Evolutionary conservation across 1,284 basidiomycete species (phyloP).

Genomic region (Irpex rosettiformis): DNA sequence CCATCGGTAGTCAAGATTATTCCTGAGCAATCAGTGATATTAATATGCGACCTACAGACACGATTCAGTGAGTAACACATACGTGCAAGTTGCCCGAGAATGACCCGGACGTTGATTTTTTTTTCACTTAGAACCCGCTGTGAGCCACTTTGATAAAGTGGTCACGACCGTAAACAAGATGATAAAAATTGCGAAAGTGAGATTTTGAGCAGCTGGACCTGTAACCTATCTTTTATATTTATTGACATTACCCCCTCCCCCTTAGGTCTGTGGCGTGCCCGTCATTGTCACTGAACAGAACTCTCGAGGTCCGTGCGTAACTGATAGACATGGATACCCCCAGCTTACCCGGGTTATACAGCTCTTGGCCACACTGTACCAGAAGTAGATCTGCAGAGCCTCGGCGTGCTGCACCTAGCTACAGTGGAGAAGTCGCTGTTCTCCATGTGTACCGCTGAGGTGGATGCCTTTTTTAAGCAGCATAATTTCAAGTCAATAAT

Average conservation of each 20-base stretch:
- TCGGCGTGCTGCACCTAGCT: conserved; percentile 57
- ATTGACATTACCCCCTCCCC: no score
- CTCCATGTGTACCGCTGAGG: conserved; percentile 77
- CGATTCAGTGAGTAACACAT: conserved; percentile 57
- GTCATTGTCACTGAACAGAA: conserved; percentile 86
- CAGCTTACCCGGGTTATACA: conserved; percentile 24
- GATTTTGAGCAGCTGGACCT: no score
- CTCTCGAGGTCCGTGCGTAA: conserved; percentile 52
- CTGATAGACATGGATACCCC: not conserved
- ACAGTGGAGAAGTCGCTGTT: conserved; percentile 75
- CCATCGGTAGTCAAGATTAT: conserved; percentile 37
- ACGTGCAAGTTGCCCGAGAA: not conserved
- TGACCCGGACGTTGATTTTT: not conserved
- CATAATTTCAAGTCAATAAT: conserved; percentile 59
- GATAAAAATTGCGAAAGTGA: conserved; percentile 72
- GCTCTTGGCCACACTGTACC: conserved; percentile 72
- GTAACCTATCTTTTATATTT: no score
- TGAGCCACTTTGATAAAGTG: conserved; percentile 71
- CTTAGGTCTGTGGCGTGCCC: conserved; percentile 67
- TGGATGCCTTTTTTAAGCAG: conserved; percentile 49
- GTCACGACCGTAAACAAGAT: conserved; percentile 70
- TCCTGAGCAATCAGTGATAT: conserved; percentile 55
- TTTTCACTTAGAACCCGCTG: conserved; percentile 39
- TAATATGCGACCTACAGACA: conserved; percentile 79
- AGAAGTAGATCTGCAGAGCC: conserved; percentile 55